Conservation (phyloP, 2,329 filamentous ascomycete species). For the Stachybotrys chlorohalonatus region DNA sequence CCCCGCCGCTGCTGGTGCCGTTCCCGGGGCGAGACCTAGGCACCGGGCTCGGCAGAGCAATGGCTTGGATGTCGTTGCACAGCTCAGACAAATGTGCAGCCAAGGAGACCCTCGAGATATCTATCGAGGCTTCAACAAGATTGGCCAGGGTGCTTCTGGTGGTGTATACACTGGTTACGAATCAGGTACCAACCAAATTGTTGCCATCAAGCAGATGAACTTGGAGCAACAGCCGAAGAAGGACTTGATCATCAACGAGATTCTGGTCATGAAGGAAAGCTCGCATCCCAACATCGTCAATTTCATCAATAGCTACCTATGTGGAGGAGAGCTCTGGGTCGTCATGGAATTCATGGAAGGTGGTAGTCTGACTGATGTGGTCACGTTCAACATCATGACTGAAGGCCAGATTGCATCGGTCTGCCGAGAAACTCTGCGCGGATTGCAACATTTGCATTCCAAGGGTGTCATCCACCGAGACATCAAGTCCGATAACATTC, state of each 20-base stretch:
- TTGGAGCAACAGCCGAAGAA: conserved; percentile 98
- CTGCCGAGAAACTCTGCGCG: conserved; percentile 84
- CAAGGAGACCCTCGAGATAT: conserved; percentile 81
- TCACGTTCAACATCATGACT: conserved; percentile 98
- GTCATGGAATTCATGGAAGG: conserved; percentile 99
- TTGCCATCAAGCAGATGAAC: conserved; percentile 99
- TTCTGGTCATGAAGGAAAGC: conserved; percentile 98
- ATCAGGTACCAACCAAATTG: conserved; percentile 71
- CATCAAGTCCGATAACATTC: conserved; percentile 98
- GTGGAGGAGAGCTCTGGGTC: conserved; percentile 88
- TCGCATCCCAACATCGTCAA: conserved; percentile 98
- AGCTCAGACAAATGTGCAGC: conserved; percentile 82
- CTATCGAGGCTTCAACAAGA: conserved; percentile 84
- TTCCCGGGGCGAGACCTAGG: conserved; percentile 56
- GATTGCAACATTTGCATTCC: conserved; percentile 89
- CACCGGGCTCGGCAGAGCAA: conserved; percentile 73
- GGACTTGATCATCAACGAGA: conserved; percentile 98
- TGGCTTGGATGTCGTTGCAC: conserved; percentile 70
- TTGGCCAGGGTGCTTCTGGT: conserved; percentile 93
- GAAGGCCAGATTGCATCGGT: conserved; percentile 96
- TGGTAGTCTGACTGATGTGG: conserved; percentile 92
- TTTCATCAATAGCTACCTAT: conserved; percentile 94
- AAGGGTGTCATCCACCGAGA: conserved; percentile 98
- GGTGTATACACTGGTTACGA: conserved; percentile 92
- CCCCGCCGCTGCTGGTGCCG: conserved; percentile 15